phyloP scores from a whole-genome alignment of 129 eudicot genomes.

The Flaveria ramosissima region DNA sequence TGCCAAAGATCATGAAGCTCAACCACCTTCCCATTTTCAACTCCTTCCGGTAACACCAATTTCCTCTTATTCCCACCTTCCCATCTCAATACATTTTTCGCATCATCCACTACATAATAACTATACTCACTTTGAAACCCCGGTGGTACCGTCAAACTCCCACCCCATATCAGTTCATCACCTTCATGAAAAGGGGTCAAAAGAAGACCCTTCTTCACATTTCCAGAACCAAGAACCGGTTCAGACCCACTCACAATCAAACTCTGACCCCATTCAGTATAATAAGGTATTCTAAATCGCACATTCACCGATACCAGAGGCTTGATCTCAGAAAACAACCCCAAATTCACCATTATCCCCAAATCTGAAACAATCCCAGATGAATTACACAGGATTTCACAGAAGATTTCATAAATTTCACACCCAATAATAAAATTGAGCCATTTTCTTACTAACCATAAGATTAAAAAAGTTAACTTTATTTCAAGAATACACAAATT shows the following conservation, averaged over 20 bases:
- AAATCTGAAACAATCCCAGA: slow-evolving; percentile 28
- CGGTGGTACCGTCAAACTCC: slow-evolving; percentile 60
- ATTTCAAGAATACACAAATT: slow-evolving; percentile 12
- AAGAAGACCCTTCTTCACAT: slow-evolving; percentile 73
- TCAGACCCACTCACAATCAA: slow-evolving; percentile 85
- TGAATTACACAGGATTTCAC: neutral
- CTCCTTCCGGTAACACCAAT: slow-evolving; percentile 57
- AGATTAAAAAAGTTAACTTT: neutral
- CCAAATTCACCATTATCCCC: slow-evolving; percentile 62
- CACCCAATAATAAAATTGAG: neutral
- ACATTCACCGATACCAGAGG: slow-evolving; percentile 55
- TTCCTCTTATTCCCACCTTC: slow-evolving; percentile 85
- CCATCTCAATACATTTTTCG: slow-evolving; percentile 62
- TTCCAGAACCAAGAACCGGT: slow-evolving; percentile 86
- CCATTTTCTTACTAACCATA: slow-evolving; percentile 13
- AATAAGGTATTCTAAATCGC: slow-evolving; percentile 84
- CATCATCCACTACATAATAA: slow-evolving; percentile 87
- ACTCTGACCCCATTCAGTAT: slow-evolving; percentile 95
- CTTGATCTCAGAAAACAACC: slow-evolving; percentile 62
- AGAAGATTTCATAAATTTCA: neutral
- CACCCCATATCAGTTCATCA: slow-evolving; percentile 85
- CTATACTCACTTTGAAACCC: slow-evolving; percentile 73
- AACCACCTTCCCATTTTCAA: slow-evolving; percentile 60
- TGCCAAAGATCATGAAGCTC: slow-evolving; percentile 96
- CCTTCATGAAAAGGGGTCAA: slow-evolving; percentile 82